phyloP scores from a whole-genome alignment of 345 rosid species.

The Stellera chamaejasme region DNA sequence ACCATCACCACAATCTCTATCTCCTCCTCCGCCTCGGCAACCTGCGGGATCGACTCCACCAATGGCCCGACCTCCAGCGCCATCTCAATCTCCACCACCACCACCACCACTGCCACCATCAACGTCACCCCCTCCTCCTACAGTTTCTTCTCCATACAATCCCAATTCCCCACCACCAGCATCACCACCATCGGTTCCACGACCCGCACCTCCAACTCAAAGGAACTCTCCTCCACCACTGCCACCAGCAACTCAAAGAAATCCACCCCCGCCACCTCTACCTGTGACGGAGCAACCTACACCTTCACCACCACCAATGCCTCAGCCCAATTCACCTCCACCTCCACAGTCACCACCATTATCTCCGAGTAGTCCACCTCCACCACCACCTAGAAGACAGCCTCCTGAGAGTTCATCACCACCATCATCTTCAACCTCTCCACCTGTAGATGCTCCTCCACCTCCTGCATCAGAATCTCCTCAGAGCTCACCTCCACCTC shows the following conservation, averaged over 20 bases:
- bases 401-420: conserved; percentile 19
- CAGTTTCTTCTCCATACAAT: conserved; percentile 12
- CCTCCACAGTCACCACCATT: conserved; percentile 14
- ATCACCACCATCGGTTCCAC: conserved; percentile 13
- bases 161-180: conserved; percentile 8
- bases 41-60: neutral
- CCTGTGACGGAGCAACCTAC: neutral
- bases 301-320: conserved; percentile 13
- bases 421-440: conserved; percentile 24
- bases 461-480: conserved; percentile 17
- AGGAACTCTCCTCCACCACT: conserved; percentile 10
- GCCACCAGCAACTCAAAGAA: conserved; percentile 8
- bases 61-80: conserved; percentile 13
- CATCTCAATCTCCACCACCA: conserved; percentile 13
- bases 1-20: conserved; percentile 24
- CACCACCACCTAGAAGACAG: conserved; percentile 15
- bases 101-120: conserved; percentile 13
- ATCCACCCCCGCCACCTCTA: conserved; percentile 21
- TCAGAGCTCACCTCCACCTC: conserved; percentile 24
- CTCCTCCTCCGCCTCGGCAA: conserved; percentile 5
- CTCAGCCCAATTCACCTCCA: conserved; percentile 16
- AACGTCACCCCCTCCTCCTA: conserved; percentile 16
- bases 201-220: conserved; percentile 1
- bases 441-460: conserved; percentile 15
- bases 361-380: conserved; percentile 9